Evolutionary conservation across 1,284 basidiomycete genomes (phyloP), one percentile per base, ranked within the genome.

Genomic region (Acaromyces ingoldii): DNA sequence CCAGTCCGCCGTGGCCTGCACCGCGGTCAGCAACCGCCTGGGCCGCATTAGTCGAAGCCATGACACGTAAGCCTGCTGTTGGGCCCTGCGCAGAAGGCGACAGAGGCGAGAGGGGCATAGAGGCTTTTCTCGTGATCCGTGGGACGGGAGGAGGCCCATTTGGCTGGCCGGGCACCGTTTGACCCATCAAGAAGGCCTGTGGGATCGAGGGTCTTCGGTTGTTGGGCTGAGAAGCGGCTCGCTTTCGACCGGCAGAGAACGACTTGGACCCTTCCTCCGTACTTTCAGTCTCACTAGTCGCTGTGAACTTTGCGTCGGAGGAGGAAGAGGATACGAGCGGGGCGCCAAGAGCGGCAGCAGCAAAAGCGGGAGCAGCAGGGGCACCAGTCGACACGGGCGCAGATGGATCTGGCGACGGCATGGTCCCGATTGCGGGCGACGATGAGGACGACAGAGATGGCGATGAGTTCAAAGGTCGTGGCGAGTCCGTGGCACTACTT

Each of bases 221-320:
- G n/a, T 57, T 55, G 4, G 64, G 64, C 33, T 69, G 66, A 13
- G 66, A 69, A 6, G 52, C 53, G 1, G 66, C 58, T 34, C 66
- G 31, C 46, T 65, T 63, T 11, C 66, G 50, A 25, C 25, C 49
- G 10, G 46, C 31, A 9, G 17, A 34, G 13, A 11, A n/a, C n/a
- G n/a, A n/a, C n/a, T n/a, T n/a, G n/a, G n/a, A n/a, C n/a, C n/a
- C n/a, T n/a, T n/a, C n/a, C n/a, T n/a, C n/a, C n/a, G n/a, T n/a
- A n/a, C n/a, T n/a, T n/a, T n/a, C n/a, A n/a, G n/a, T n/a, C n/a
- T n/a, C n/a, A n/a, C n/a, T n/a, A n/a, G n/a, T n/a, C n/a, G n/a
- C n/a, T n/a, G n/a, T n/a, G n/a, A n/a, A n/a, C n/a, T n/a, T n/a
- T n/a, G n/a, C n/a, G n/a, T n/a, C n/a, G n/a, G n/a, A n/a, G n/a